These are phyloP conservation scores for Eutrema yunnanense DNA, from an alignment of 345 rosid species.

Conservation along the genomic window DNA sequence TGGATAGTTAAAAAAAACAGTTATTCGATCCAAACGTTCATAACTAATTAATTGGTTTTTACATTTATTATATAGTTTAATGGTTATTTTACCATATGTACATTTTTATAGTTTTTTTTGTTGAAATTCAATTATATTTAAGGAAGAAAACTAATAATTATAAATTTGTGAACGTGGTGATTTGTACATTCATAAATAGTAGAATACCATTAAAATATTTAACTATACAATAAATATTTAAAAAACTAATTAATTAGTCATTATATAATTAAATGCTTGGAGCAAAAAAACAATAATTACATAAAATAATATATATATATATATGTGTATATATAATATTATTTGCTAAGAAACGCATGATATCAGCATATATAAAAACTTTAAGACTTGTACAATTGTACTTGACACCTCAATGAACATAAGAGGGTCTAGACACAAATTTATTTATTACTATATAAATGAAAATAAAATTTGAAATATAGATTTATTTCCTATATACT, in stretches of 20 bases:
- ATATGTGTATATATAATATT: background rate
- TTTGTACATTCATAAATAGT: background rate
- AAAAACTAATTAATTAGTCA: background rate
- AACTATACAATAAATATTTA: background rate
- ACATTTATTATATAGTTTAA: background rate
- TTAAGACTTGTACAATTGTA: background rate
- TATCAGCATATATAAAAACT: background rate
- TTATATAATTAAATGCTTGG: background rate
- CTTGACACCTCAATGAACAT: background rate
- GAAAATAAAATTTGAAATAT: background rate
- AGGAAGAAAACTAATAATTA: background rate
- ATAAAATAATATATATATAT: background rate
- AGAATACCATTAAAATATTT: background rate
- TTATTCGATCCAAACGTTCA: no score
- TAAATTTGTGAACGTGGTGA: background rate
- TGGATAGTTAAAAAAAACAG: background rate
- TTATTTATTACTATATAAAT: background rate
- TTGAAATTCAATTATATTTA: background rate
- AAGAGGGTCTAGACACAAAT: background rate
- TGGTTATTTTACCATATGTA: background rate
- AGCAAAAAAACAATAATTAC: background rate
- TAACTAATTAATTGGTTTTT: no score
- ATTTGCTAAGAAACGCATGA: background rate
- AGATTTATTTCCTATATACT: background rate
- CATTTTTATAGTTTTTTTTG: background rate